A percentile compares a stretch with the other conserved stretches of the same genome.
Conservation (phyloP, 371 early-diverging fungal genomes). For the Mucor velutinosus region DNA sequence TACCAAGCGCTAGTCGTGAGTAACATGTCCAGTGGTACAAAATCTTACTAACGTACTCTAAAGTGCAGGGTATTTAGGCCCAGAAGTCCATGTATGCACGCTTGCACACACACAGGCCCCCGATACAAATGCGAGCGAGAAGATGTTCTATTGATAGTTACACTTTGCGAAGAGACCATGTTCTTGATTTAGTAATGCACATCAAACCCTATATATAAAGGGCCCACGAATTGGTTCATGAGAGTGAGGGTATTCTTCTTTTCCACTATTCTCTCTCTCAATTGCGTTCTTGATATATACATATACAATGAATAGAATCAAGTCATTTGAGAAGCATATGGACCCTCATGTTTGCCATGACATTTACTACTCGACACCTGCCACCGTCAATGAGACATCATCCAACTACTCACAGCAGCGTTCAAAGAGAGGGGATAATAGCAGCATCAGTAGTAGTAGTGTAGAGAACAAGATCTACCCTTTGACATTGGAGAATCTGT, state of each 20-base stretch:
- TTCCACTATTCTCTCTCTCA: not conserved
- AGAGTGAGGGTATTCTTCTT: not conserved
- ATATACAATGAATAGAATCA: not conserved
- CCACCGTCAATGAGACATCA: not conserved
- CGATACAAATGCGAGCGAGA: slow-evolving; percentile 8
- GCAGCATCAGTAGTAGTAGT: not conserved
- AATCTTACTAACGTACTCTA: not conserved
- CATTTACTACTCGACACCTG: not conserved
- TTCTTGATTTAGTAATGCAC: not conserved
- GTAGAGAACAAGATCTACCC: not conserved
- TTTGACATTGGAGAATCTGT: slow-evolving; percentile 23
- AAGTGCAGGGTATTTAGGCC: slow-evolving; percentile 15
- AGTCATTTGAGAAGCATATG: slow-evolving; percentile 8
- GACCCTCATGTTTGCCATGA: not conserved
- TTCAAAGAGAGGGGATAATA: not conserved
- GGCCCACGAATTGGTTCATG: not conserved
- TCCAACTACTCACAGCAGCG: slow-evolving; percentile 6
- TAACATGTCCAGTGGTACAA: slow-evolving; percentile 6
- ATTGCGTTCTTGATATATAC: too few relatives aligned
- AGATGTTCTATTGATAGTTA: slow-evolving; percentile 11
- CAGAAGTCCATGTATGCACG: slow-evolving; percentile 2
- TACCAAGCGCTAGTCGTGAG: not conserved
- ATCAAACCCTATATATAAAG: slow-evolving; percentile 5
- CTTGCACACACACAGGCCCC: slow-evolving; percentile 15
- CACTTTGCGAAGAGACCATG: not conserved